Conservation (phyloP, 371 early-diverging fungal genomes). For the Syncephalastrum contaminatum region DNA sequence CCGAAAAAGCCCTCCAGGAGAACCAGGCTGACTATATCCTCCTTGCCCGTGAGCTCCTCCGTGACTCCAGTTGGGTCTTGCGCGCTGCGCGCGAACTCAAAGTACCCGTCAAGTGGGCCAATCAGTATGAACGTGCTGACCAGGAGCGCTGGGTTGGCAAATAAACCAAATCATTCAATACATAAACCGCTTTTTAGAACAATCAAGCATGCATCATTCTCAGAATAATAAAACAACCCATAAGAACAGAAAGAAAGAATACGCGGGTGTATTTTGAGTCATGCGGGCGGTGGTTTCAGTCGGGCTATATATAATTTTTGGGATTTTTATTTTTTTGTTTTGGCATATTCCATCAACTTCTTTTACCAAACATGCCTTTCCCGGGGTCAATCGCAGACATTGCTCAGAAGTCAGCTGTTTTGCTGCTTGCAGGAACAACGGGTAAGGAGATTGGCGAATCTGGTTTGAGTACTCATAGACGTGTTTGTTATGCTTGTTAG, state of each 20-base stretch:
- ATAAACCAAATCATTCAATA: neutral
- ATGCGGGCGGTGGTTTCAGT: too few relatives aligned
- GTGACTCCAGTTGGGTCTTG: slow-evolving; percentile 40
- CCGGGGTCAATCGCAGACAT: slow-evolving; percentile 44
- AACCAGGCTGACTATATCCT: slow-evolving; percentile 76
- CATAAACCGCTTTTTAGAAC: too few relatives aligned
- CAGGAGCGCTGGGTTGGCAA: slow-evolving; percentile 18
- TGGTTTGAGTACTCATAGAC: neutral
- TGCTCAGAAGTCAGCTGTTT: slow-evolving; percentile 49
- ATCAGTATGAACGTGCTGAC: slow-evolving; percentile 61
- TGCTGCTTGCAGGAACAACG: slow-evolving; percentile 47
- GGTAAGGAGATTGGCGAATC: slow-evolving; percentile 15
- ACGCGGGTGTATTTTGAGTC: too few relatives aligned
- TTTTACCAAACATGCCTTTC: slow-evolving; percentile 26
- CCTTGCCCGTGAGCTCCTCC: slow-evolving; percentile 74
- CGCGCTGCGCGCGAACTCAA: slow-evolving; percentile 60
- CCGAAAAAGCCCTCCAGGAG: slow-evolving; percentile 64
- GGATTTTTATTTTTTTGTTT: neutral
- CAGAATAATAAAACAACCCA: too few relatives aligned
- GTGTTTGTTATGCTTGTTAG: slow-evolving; percentile 31
- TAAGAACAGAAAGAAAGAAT: too few relatives aligned
- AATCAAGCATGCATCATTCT: too few relatives aligned
- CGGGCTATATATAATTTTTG: neutral
- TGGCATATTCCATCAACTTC: slow-evolving; percentile 1
- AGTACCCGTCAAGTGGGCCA: slow-evolving; percentile 60